phyloP scores from a whole-genome alignment of 495 filamentous ascomycete genomes.

The Pseudotulostoma volvatum region DNA sequence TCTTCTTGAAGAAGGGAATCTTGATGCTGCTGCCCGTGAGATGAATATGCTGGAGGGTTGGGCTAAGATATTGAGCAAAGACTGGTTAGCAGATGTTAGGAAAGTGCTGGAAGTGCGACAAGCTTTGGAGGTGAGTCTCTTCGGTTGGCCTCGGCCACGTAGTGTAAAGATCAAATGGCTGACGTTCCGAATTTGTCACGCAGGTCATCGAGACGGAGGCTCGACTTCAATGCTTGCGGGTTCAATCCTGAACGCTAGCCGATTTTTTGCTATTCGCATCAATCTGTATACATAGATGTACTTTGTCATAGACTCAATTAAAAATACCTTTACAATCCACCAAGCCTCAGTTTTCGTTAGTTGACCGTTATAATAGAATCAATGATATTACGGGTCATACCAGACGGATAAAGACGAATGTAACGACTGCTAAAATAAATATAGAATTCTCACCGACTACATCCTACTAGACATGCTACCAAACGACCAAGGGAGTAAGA shows the following conservation, averaged over 20 bases:
- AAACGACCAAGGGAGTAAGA: too few species aligned
- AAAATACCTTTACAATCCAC: too few species aligned
- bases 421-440: too few species aligned
- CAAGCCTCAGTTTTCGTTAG: too few species aligned
- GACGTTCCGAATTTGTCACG: too few species aligned
- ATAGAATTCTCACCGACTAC: too few species aligned
- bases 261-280: neutral
- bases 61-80: constrained; percentile 82
- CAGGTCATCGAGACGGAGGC: constrained; percentile 36
- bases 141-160: neutral
- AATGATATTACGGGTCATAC: too few species aligned
- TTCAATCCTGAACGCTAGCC: constrained; percentile 17
- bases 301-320: constrained; percentile 5
- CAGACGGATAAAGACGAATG: too few species aligned
- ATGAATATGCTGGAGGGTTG: constrained; percentile 85
- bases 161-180: too few species aligned
- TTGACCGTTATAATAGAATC: too few species aligned
- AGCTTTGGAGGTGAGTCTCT: constrained; percentile 67
- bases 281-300: constrained; percentile 3
- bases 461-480: too few species aligned
- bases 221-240: constrained; percentile 32
- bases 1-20: constrained; percentile 73
- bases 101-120: constrained; percentile 87
- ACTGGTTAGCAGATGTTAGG: constrained; percentile 82
- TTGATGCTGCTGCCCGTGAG: constrained; percentile 83